Percentiles rank a stretch among this genome's conserved stretches.
Evolutionary conservation across 73 alveolate genomes (phyloP).

Genomic region (Tetrahymena malaccensis): DNA sequence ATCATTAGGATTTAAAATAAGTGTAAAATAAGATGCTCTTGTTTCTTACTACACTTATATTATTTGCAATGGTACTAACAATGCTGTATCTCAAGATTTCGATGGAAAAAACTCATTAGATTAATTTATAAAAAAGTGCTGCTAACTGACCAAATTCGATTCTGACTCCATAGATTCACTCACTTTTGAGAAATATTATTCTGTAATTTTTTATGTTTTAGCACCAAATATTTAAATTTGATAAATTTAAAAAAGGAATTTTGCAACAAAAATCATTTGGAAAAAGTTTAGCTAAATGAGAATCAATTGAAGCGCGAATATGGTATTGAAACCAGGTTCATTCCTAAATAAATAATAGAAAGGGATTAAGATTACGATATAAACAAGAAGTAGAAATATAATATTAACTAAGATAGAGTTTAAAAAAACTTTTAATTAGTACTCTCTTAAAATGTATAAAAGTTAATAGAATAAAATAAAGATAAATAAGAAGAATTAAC

Average conservation of each 20-base stretch:
- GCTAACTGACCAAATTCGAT: conserved; percentile 15
- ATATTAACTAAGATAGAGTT: background rate
- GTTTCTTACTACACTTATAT: conserved; percentile 9
- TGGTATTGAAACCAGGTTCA: conserved; percentile 5
- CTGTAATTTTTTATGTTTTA: background rate
- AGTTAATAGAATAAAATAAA: background rate
- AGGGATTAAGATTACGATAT: conserved; percentile 10
- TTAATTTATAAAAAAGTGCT: background rate
- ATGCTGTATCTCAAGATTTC: background rate
- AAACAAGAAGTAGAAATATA: background rate
- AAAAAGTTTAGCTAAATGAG: background rate
- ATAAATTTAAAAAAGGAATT: conserved; percentile 2
- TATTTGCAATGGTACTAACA: background rate
- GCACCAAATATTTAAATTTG: no score
- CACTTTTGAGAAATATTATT: conserved; percentile 11
- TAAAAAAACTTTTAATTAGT: background rate
- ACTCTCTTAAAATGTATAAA: background rate
- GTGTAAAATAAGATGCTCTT: conserved; percentile 21
- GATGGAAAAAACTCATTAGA: conserved; percentile 2
- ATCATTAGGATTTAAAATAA: conserved; percentile 6
- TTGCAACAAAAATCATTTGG: conserved; percentile 17
- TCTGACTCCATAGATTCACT: conserved; percentile 9
- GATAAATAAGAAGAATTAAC: conserved; percentile 1
- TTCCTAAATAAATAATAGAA: conserved; percentile 25
- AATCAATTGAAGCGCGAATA: conserved; percentile 4